Percentiles rank a stretch among this genome's conserved stretches.
phyloP scores from a whole-genome alignment of 495 filamentous ascomycete genomes.

The Annulohypoxylon bovei region DNA sequence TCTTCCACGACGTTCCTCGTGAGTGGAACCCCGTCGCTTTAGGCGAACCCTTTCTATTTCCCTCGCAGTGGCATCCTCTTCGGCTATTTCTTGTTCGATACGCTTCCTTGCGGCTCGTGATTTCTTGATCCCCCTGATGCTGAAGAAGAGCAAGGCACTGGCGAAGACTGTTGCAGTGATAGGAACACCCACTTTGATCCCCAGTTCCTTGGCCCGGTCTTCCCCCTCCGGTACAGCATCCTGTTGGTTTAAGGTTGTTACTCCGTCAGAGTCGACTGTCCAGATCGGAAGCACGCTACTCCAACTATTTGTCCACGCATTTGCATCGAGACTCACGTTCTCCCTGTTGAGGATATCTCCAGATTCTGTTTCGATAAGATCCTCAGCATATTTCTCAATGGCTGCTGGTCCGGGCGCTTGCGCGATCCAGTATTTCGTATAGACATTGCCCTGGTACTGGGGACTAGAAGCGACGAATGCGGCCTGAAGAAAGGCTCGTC shows the following conservation, averaged over 20 bases:
- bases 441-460: neutral
- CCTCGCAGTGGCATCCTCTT: neutral
- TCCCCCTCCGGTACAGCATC: neutral
- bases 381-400: neutral
- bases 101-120: neutral
- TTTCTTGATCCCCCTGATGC: neutral
- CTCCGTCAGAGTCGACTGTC: neutral
- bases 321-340: neutral
- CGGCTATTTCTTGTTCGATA: neutral
- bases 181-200: neutral
- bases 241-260: neutral
- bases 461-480: neutral
- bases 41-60: neutral
- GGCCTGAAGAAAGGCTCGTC: neutral
- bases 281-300: neutral
- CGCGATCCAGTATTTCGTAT: neutral
- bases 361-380: neutral
- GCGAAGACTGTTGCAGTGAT: neutral
- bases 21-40: too few species aligned
- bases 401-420: neutral
- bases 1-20: too few species aligned
- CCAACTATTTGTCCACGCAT: neutral
- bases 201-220: neutral
- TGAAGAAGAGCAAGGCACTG: neutral
- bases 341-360: neutral